These are phyloP conservation scores for Phyllosticta citriasiana DNA, from an alignment of 2,329 filamentous ascomycete species.

Conservation along the genomic window DNA sequence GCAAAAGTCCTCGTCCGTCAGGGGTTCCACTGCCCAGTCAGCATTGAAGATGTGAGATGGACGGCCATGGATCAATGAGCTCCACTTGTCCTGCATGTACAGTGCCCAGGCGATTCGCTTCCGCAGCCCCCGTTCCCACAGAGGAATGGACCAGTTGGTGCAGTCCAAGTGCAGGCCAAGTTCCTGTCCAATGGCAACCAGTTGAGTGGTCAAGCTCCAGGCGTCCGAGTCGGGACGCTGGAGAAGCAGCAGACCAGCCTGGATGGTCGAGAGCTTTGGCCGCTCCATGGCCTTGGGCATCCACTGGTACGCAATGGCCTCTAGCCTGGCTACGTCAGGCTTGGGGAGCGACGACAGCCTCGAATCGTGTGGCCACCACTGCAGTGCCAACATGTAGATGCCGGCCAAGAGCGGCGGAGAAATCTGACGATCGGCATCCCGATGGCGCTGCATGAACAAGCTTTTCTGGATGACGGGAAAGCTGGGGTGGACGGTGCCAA, in stretches of 20 bases:
- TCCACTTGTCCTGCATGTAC: conserved; percentile 95
- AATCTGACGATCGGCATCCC: conserved; percentile 61
- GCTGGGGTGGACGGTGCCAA: conserved; percentile 66
- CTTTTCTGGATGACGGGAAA: conserved; percentile 77
- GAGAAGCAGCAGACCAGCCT: conserved; percentile 64
- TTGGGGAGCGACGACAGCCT: conserved; percentile 53
- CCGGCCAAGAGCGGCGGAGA: conserved; percentile 68
- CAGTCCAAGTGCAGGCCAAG: conserved; percentile 84
- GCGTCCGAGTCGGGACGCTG: conserved; percentile 69
- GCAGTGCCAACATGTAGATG: conserved; percentile 75
- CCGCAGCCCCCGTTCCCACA: conserved; percentile 75
- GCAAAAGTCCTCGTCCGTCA: conserved; percentile 60
- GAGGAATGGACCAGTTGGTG: conserved; percentile 74
- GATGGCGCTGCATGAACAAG: conserved; percentile 70
- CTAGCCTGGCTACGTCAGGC: conserved; percentile 64
- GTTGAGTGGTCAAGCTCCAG: conserved; percentile 75
- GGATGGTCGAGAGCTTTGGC: conserved; percentile 72
- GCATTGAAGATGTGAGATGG: conserved; percentile 63
- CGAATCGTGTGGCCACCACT: conserved; percentile 74
- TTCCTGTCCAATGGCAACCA: conserved; percentile 80
- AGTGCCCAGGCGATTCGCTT: conserved; percentile 84
- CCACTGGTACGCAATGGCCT: conserved; percentile 62
- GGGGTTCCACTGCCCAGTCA: conserved; percentile 66
- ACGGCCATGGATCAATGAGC: conserved; percentile 71
- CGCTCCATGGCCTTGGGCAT: conserved; percentile 68